Conservation (phyloP, 495 filamentous ascomycete species). For the Xanthoparmelia taractica region DNA sequence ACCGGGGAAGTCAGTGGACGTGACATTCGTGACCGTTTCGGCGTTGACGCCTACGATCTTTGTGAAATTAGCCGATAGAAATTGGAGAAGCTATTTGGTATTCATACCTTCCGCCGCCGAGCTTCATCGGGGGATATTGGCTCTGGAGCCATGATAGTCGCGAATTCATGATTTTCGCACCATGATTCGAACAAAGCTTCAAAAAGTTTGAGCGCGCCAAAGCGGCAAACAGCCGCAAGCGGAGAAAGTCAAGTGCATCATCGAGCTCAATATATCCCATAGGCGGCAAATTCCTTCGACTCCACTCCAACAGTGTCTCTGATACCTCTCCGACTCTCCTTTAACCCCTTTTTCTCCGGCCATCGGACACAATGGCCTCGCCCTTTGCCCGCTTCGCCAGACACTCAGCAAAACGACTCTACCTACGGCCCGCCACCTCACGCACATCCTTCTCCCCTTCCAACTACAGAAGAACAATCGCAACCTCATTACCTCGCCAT, state of each 20-base stretch:
- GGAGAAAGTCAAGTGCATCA: slow-evolving; percentile 17
- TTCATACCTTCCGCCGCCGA: slow-evolving; percentile 42
- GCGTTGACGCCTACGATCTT: slow-evolving; percentile 79
- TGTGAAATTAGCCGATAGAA: background rate
- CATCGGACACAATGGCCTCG: slow-evolving; percentile 52
- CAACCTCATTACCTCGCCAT: slow-evolving; percentile 56
- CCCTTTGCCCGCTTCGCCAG: slow-evolving; percentile 56
- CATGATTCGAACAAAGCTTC: slow-evolving; percentile 5
- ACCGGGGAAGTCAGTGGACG: slow-evolving; percentile 81
- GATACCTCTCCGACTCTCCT: background rate
- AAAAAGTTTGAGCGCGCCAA: slow-evolving; percentile 11
- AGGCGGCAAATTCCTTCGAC: slow-evolving; percentile 6
- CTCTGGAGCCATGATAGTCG: slow-evolving; percentile 42
- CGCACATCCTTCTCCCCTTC: slow-evolving; percentile 29
- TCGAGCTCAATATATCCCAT: slow-evolving; percentile 4
- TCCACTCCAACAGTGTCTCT: background rate
- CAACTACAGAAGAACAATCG: slow-evolving; percentile 57
- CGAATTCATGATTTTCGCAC: slow-evolving; percentile 18
- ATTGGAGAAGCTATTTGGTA: slow-evolving; percentile 20
- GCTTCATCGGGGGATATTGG: slow-evolving; percentile 43
- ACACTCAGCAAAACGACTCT: slow-evolving; percentile 58
- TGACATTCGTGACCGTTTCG: slow-evolving; percentile 81
- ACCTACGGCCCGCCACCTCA: slow-evolving; percentile 43
- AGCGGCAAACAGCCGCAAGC: slow-evolving; percentile 5
- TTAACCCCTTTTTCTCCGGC: slow-evolving; percentile 6